Evolutionary conservation across 768 basidiomycete genomes (phyloP).

Genomic region (Filobasidium floriforme): DNA sequence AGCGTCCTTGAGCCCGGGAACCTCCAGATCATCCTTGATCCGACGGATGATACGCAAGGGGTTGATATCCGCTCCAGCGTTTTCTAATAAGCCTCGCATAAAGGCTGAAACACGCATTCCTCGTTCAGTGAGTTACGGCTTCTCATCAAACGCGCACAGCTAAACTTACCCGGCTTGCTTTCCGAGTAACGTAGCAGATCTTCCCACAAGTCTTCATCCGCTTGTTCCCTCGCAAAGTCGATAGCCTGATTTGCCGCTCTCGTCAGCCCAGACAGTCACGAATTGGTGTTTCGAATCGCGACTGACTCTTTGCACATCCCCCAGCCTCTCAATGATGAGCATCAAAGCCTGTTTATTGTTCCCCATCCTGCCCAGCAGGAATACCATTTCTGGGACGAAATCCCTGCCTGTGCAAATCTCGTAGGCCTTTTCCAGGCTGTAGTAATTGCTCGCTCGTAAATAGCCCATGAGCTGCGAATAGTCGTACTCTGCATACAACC

Average conservation of each 20-base stretch:
- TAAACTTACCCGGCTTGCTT: slow-evolving; percentile 66
- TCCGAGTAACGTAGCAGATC: slow-evolving; percentile 90
- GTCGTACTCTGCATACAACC: slow-evolving; percentile 84
- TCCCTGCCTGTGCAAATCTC: slow-evolving; percentile 74
- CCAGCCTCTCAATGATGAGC: slow-evolving; percentile 88
- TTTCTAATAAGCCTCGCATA: slow-evolving; percentile 88
- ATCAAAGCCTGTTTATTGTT: slow-evolving; percentile 90
- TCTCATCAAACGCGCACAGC: background rate
- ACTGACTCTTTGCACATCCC: slow-evolving; percentile 74
- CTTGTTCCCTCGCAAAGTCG: slow-evolving; percentile 95
- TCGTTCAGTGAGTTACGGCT: background rate
- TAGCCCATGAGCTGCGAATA: slow-evolving; percentile 75
- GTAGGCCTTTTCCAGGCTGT: slow-evolving; percentile 83
- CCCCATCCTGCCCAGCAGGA: slow-evolving; percentile 92
- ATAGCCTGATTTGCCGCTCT: slow-evolving; percentile 59
- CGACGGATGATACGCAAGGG: slow-evolving; percentile 88
- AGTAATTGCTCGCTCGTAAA: slow-evolving; percentile 79
- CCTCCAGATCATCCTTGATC: slow-evolving; percentile 92
- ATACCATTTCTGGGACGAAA: slow-evolving; percentile 93
- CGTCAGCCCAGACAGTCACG: background rate
- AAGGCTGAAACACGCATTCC: slow-evolving; percentile 56
- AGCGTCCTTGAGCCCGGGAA: slow-evolving; percentile 87
- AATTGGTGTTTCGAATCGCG: background rate
- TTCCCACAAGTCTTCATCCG: slow-evolving; percentile 95
- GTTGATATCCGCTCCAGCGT: slow-evolving; percentile 91